phyloP scores from a whole-genome alignment of 257 asterid species.

The Nicotiana otophora region DNA sequence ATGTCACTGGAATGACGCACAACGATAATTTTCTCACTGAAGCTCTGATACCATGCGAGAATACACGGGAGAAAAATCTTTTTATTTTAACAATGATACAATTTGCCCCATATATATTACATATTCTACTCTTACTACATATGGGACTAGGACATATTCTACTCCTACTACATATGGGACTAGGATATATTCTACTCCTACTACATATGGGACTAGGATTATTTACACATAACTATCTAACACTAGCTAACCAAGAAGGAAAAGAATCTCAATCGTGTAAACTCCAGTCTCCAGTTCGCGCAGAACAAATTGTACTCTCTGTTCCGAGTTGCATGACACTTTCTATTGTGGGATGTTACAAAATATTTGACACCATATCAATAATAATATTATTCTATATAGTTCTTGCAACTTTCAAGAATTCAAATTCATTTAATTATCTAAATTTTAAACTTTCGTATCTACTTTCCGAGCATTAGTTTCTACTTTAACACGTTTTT shows the following conservation, averaged over 20 bases:
- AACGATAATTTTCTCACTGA: no score
- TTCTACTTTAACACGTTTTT: not conserved
- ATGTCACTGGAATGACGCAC: no score
- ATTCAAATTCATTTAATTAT: not conserved
- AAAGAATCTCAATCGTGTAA: not conserved
- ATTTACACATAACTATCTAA: no score
- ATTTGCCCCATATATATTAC: no score
- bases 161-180: no score
- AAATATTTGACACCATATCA: not conserved
- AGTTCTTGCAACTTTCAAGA: not conserved
- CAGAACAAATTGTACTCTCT: not conserved
- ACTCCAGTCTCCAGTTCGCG: not conserved
- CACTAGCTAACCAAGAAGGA: not conserved
- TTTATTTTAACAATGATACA: no score
- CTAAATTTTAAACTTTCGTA: not conserved
- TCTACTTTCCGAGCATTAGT: not conserved
- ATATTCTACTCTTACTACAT: no score
- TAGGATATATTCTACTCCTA: no score
- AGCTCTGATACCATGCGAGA: no score
- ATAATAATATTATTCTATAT: not conserved
- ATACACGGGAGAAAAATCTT: no score
- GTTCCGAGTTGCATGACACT: not conserved
- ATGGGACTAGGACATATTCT: no score
- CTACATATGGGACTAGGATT: no score
- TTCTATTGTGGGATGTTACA: not conserved